Percentiles rank a stretch among this genome's conserved stretches.
phyloP scores from a whole-genome alignment of 768 basidiomycete species.

The Calocera cornea region DNA sequence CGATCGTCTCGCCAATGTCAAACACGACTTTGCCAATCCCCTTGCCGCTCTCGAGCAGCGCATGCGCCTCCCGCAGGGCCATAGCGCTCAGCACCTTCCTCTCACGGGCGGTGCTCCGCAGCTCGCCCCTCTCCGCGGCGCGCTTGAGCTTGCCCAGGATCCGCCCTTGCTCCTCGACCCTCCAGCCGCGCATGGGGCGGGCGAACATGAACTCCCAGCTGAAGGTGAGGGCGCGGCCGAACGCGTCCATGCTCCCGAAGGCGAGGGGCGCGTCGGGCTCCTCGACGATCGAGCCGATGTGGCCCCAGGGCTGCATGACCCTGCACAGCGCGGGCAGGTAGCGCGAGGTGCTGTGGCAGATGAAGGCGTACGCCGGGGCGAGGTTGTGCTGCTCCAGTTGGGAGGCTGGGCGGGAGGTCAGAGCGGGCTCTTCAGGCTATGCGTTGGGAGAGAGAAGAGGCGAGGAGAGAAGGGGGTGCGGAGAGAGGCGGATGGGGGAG shows the following conservation, averaged over 20 bases:
- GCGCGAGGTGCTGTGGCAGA: neutral
- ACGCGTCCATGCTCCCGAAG: neutral
- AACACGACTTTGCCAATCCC: conserved; percentile 6
- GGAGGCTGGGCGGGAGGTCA: neutral
- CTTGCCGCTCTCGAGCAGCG: conserved; percentile 2
- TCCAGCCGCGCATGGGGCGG: neutral
- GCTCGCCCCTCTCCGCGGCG: neutral
- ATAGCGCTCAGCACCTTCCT: conserved; percentile 1
- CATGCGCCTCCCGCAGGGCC: conserved; percentile 5
- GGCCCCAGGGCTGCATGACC: conserved; percentile 1
- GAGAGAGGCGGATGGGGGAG: neutral
- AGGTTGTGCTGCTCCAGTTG: conserved; percentile 5
- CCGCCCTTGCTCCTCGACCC: conserved; percentile 2
- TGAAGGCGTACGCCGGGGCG: neutral
- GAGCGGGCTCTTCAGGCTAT: too few relatives aligned
- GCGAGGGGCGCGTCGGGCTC: neutral
- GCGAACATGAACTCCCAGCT: conserved; percentile 9
- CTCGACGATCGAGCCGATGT: conserved; percentile 7
- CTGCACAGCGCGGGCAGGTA: neutral
- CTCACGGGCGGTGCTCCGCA: neutral
- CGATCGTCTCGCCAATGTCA: neutral
- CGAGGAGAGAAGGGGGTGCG: neutral
- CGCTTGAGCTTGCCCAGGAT: neutral
- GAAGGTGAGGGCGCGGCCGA: neutral
- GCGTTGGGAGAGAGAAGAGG: neutral